Base-by-base conservation (phyloP, 2,329 filamentous ascomycete species). In the Lasiodiplodia hormozganensis region DNA sequence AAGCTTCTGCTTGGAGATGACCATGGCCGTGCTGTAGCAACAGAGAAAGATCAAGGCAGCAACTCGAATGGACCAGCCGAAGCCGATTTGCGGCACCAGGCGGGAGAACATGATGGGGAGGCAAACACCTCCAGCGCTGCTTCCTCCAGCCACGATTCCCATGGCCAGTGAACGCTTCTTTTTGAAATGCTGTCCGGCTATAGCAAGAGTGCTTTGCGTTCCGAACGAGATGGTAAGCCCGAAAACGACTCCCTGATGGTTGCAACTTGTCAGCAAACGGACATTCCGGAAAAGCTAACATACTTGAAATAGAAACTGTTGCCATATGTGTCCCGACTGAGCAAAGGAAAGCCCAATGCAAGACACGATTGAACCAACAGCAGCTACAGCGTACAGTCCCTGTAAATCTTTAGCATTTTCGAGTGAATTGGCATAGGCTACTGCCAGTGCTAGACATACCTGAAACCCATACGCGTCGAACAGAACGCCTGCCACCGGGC, bases 101-200 rank as follows among this genome's bases (percentile, higher is more conserved):
- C 49, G 40, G 14, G 68, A 49, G 25, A 69, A 53, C 40, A 69
- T 56, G 18, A 69, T 53, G 10, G 68, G 68, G 14, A 69, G 56
- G 38, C 57, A 69, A 2, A 62, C 47, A 18, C 68, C 56, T 10
- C 68, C 60, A 14, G 57, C 60, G 47, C 64, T 68, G 3, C 68
- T 60, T 7, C 54, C 62, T 18, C 64, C 68, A 11, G 68, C 54
- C n/a, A 69, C 68, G 6, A 69, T 21, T 18, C 68, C 68, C 68
- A 69, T 69, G 16, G 52, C 56, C 2, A 69, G 49, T 10, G 68
- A 65, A 4, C 68, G 68, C 21, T 52, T 65, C 23, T 60, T 54
- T 25, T 51, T 47, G 49, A 69, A 69, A 47, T 69, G 68, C 21
- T 69, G 68, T 8, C 64, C 68, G 8, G 57, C 68, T 16, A 68